A percentile compares a stretch with the other conserved stretches of the same genome.
phyloP scores from a whole-genome alignment of 2,329 filamentous ascomycete species.

The Exophiala calicioides region DNA sequence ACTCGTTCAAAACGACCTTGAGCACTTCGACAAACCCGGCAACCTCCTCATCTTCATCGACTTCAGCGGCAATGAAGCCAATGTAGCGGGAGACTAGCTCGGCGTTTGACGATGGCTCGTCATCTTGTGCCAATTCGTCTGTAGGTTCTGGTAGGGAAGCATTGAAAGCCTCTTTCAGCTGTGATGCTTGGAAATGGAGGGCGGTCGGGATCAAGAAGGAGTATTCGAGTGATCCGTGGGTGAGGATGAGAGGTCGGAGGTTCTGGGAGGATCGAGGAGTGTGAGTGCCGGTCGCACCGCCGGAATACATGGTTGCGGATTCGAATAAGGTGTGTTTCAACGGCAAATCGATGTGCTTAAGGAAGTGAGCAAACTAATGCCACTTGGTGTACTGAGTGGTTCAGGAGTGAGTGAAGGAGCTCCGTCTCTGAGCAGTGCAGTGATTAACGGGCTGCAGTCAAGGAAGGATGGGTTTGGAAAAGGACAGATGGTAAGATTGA shows the following conservation, averaged over 20 bases:
- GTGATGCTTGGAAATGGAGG: constrained; percentile 92
- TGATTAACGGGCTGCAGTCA: neutral
- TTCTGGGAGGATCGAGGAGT: constrained; percentile 93
- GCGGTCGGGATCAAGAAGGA: constrained; percentile 93
- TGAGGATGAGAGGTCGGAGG: constrained; percentile 84
- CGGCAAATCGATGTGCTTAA: constrained; percentile 1
- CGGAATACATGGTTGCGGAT: constrained; percentile 31
- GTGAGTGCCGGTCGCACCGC: constrained; percentile 80
- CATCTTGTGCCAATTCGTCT: constrained; percentile 95
- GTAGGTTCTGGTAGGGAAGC: constrained; percentile 84
- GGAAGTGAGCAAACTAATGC: constrained; percentile 34
- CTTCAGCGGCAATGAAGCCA: constrained; percentile 82
- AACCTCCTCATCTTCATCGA: constrained; percentile 84
- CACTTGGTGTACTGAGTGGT: constrained; percentile 22
- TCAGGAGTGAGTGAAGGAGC: constrained; percentile 15
- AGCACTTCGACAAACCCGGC: constrained; percentile 91
- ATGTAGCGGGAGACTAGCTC: constrained; percentile 94
- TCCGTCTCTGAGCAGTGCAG: constrained; percentile 1
- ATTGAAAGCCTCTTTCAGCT: constrained; percentile 88
- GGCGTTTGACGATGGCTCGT: constrained; percentile 93
- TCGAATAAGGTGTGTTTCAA: constrained; percentile 1
- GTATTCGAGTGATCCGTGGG: constrained; percentile 93
- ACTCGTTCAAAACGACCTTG: constrained; percentile 90
- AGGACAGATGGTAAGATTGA: constrained; percentile 1
- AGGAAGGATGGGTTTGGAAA: neutral